Conservation (phyloP, 305 asterid genomes). For the Ruellia speciosa region DNA sequence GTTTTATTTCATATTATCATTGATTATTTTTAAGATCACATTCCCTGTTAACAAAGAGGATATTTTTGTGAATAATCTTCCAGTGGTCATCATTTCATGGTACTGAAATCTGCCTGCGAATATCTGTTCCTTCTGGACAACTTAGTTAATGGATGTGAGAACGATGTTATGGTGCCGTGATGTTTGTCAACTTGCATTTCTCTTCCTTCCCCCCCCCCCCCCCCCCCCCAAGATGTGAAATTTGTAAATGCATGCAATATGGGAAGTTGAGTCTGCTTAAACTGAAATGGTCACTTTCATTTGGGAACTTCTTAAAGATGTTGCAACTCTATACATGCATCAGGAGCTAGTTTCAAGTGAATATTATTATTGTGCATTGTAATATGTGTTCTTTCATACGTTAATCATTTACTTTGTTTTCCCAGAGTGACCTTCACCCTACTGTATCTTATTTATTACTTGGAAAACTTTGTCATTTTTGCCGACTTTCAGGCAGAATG, state of each 20-base stretch:
- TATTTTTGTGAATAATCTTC: conserved; percentile 4
- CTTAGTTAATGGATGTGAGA: conserved; percentile 8
- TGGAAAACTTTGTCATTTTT: conserved; percentile 11
- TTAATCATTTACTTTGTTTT: conserved; percentile 7
- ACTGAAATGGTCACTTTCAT: neutral
- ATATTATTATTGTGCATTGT: conserved; percentile 14
- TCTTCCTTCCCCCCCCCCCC: conserved; percentile 5
- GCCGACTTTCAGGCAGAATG: conserved; percentile 57
- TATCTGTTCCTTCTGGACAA: conserved; percentile 13
- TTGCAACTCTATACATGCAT: conserved; percentile 9
- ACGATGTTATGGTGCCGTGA: conserved; percentile 8
- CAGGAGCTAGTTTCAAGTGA: conserved; percentile 11
- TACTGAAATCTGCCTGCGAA: neutral
- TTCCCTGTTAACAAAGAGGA: conserved; percentile 6
- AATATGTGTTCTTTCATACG: neutral
- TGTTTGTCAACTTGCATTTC: conserved; percentile 3
- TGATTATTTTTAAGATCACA: conserved; percentile 10
- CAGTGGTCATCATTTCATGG: conserved; percentile 12
- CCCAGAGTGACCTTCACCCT: conserved; percentile 1
- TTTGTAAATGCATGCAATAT: conserved; percentile 5
- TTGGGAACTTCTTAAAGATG: conserved; percentile 8
- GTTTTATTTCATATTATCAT: conserved; percentile 18
- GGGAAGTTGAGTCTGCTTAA: neutral
- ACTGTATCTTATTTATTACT: conserved; percentile 4
- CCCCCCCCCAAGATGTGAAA: conserved; percentile 1